A percentile compares a stretch with the other conserved stretches of the same genome.
Conservation (phyloP, 2,329 filamentous ascomycete genomes). For the Ophiostoma ips region DNA sequence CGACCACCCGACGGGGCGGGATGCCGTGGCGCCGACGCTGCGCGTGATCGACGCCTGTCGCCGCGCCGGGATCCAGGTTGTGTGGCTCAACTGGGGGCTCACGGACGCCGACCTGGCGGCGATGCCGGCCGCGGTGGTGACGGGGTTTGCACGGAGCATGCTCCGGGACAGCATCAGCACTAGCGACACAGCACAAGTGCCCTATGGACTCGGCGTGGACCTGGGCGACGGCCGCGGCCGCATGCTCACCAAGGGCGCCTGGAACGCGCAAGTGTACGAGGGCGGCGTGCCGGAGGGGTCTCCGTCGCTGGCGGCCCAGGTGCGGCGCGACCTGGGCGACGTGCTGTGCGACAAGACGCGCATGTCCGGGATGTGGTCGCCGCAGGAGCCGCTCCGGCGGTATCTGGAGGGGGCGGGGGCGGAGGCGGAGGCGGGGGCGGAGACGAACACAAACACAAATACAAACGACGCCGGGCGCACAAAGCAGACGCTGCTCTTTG, state of each 20-base stretch:
- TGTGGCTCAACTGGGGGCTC: constrained; percentile 42
- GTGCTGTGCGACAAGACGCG: constrained; percentile 42
- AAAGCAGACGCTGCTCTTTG: constrained; percentile 34
- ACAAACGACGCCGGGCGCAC: neutral
- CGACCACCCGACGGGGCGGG: constrained; percentile 27
- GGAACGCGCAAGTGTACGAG: constrained; percentile 39
- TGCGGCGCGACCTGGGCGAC: constrained; percentile 22
- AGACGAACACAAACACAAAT: too few relatives aligned
- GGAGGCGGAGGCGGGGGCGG: too few relatives aligned
- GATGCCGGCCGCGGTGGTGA: constrained; percentile 35
- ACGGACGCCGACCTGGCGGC: constrained; percentile 33
- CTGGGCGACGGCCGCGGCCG: constrained; percentile 29
- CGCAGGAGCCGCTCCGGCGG: constrained; percentile 26
- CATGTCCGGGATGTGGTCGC: constrained; percentile 42
- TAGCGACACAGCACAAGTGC: constrained; percentile 4
- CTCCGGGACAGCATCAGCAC: constrained; percentile 11
- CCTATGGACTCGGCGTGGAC: constrained; percentile 30
- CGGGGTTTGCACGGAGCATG: constrained; percentile 31
- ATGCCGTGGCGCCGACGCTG: constrained; percentile 26
- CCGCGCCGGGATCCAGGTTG: constrained; percentile 29
- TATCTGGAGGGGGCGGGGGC: constrained; percentile 25
- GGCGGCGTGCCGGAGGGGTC: constrained; percentile 5
- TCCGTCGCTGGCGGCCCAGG: constrained; percentile 26
- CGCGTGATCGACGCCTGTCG: constrained; percentile 31
- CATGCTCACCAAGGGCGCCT: constrained; percentile 36